Percentiles rank a stretch among this genome's conserved stretches.
Evolutionary conservation across 164 flowering plant genomes (phyloP).

Genomic region (Aristolochia fimbriata): DNA sequence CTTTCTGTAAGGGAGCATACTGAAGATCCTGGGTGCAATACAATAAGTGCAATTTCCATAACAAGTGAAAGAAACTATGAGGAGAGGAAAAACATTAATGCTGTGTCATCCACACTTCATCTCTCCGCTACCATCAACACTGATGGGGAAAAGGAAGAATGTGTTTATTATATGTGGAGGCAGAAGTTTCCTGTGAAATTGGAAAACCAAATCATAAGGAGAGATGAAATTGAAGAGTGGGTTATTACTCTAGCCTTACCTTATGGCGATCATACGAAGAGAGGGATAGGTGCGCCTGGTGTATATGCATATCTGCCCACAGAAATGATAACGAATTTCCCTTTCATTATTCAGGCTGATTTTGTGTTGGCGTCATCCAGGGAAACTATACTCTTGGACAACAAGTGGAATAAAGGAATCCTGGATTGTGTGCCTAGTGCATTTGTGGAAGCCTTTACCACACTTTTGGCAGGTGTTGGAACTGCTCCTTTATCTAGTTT

Average conservation of each 20-base stretch:
- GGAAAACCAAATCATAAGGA: constrained; percentile 27
- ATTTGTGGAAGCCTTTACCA: constrained; percentile 19
- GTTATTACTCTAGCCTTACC: constrained; percentile 56
- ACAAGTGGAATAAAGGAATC: constrained; percentile 41
- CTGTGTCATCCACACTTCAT: constrained; percentile 47
- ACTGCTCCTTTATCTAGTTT: constrained; percentile 7
- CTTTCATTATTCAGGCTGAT: constrained; percentile 55
- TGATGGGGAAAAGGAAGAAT: constrained; percentile 12
- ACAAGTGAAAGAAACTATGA: constrained; percentile 36
- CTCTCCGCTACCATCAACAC: constrained; percentile 34
- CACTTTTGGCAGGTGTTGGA: constrained; percentile 11
- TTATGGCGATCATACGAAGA: constrained; percentile 22
- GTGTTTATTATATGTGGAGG: constrained; percentile 56
- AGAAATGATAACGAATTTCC: constrained; percentile 54
- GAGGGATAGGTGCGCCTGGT: constrained; percentile 35
- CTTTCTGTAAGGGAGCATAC: constrained; percentile 44
- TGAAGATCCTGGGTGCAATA: constrained; percentile 24
- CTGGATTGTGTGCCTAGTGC: constrained; percentile 19
- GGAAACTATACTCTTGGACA: constrained; percentile 37
- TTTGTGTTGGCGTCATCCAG: constrained; percentile 49
- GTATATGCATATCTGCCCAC: constrained; percentile 59
- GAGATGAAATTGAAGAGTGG: constrained; percentile 45
- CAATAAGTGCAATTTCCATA: constrained; percentile 41
- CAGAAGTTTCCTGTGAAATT: constrained; percentile 47
- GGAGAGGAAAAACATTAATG: constrained; percentile 46